phyloP scores from a whole-genome alignment of 768 basidiomycete genomes.

The Scleroderma bovista region DNA sequence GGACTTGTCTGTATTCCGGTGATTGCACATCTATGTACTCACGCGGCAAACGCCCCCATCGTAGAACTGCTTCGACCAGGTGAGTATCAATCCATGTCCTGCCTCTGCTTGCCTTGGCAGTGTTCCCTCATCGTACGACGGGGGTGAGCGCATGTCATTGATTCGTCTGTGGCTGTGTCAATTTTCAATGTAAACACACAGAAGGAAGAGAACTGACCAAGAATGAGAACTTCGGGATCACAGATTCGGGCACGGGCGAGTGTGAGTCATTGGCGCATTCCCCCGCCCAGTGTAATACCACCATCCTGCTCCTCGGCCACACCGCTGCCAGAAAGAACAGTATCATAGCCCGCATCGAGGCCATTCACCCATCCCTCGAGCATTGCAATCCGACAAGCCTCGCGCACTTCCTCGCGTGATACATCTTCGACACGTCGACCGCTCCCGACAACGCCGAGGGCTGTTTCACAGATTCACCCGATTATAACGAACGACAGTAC shows the following conservation, averaged over 20 bases:
- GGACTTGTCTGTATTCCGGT: too few relatives aligned
- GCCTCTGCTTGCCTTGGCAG: too few relatives aligned
- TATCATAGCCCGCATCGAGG: slow-evolving; percentile 88
- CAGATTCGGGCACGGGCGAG: slow-evolving; percentile 83
- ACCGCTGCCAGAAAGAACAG: slow-evolving; percentile 41
- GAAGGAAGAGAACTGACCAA: slow-evolving; percentile 78
- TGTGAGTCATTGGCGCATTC: slow-evolving; percentile 86
- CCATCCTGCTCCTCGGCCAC: slow-evolving; percentile 41
- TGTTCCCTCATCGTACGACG: too few relatives aligned
- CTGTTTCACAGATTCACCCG: slow-evolving; percentile 26
- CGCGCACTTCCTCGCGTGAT: slow-evolving; percentile 63
- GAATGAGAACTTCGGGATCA: slow-evolving; percentile 83
- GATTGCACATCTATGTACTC: too few relatives aligned
- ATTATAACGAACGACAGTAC: too few relatives aligned
- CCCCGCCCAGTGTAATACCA: slow-evolving; percentile 80
- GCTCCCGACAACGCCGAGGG: slow-evolving; percentile 60
- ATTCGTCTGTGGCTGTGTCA: slow-evolving; percentile 50
- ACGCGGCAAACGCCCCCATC: too few relatives aligned
- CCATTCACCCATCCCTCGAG: slow-evolving; percentile 83
- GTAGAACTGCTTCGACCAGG: too few relatives aligned
- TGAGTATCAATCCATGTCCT: too few relatives aligned
- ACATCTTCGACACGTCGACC: slow-evolving; percentile 43
- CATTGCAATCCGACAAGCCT: slow-evolving; percentile 79
- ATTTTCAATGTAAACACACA: neutral
- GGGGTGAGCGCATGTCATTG: too few relatives aligned